Conservation (phyloP, 495 filamentous ascomycete species). For the Tetracladium setigerum region DNA sequence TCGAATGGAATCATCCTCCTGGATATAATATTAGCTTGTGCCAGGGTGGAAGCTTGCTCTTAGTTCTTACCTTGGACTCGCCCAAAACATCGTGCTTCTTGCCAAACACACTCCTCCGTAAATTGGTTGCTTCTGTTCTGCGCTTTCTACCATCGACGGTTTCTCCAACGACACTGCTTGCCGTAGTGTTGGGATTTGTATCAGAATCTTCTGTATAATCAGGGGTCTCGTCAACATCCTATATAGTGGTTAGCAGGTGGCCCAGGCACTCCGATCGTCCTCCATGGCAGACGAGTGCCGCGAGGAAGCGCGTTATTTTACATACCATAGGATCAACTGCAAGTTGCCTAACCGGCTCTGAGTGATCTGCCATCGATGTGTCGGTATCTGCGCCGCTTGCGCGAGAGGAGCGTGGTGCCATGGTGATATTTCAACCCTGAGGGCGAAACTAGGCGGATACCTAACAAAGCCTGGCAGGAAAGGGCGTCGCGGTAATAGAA, state of each 20-base stretch:
- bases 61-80: constrained; percentile 69
- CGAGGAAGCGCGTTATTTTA: neutral
- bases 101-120: constrained; percentile 84
- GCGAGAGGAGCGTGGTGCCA: constrained; percentile 51
- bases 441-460: constrained; percentile 4
- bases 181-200: constrained; percentile 85
- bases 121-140: constrained; percentile 73
- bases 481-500: neutral
- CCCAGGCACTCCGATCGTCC: neutral
- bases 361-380: constrained; percentile 54
- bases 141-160: constrained; percentile 72
- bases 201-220: constrained; percentile 90
- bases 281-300: neutral
- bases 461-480: constrained; percentile 4
- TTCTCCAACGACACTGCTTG: constrained; percentile 80
- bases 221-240: constrained; percentile 73
- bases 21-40: constrained; percentile 5
- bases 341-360: constrained; percentile 33
- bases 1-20: constrained; percentile 95
- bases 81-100: constrained; percentile 89
- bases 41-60: constrained; percentile 6
- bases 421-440: constrained; percentile 24
- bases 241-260: constrained; percentile 4
- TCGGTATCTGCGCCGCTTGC: constrained; percentile 39
- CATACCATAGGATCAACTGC: constrained; percentile 40